Evolutionary conservation across 768 basidiomycete species (phyloP), one percentile per base, ranked within the genome.

Genomic region (Grammothele lineata): DNA sequence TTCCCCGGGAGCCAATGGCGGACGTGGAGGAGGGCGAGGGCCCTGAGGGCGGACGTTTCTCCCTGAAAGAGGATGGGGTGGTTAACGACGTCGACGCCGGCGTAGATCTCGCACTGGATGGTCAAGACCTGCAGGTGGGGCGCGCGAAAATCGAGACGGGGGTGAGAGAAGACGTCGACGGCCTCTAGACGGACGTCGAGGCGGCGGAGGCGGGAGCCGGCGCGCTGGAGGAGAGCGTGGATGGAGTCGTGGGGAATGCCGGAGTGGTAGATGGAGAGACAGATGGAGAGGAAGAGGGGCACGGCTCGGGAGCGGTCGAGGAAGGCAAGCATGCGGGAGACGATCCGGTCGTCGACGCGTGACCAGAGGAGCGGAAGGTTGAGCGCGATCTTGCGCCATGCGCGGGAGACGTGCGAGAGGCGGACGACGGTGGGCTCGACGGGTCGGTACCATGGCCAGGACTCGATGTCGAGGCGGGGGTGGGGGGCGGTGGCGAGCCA

Each of bases 1-100:
- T 43, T 43, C 5, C 19, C 42, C 12, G 42, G 42, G 4, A 43
- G 33, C 42, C 42, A 43, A 18, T 43, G 42, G 11, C 42, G 42
- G 19, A 43, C 22, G 21, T 43, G 42, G 11, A 43, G 42, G 5
- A 43, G 21, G 4, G 42, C 42, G 19, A 43, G 27, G 21, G 42
- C 42, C 11, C 22, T 4, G 18, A 43, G 42, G 18, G 32, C 22
- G 14, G 30, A 3, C 5, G 21, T 23, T 18, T 43, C 21, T 6
- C 42, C 42, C 10, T 17, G 21, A 14, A 43, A 43, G 12, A 43
- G 34, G 14, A 23, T 23, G 17, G 42, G 42, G 14, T 43, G 34
- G 18, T 21, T 11, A 6, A 7, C 18, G 14, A 43, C 12, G 12
- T 43, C 30, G 30, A 43, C 22, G 21, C 21, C 33, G n/a, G 15